These are phyloP conservation scores for Puccinia horiana DNA, from an alignment of 1,284 basidiomycete genomes.

Conservation along the genomic window DNA sequence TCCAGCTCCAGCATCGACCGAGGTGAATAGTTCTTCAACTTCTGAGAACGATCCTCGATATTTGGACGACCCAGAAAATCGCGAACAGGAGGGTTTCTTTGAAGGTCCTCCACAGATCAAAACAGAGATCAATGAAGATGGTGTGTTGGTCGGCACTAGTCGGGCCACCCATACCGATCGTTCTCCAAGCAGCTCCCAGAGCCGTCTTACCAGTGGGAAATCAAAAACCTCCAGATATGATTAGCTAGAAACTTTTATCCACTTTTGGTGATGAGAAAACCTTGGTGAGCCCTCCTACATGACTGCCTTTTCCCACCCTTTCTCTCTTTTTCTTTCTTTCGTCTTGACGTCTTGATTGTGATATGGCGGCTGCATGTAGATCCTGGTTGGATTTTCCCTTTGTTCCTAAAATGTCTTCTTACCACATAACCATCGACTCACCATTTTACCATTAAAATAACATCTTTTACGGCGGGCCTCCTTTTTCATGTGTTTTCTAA, in stretches of 20 bases:
- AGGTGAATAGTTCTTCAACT: slow-evolving; percentile 17
- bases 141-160: slow-evolving; percentile 17
- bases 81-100: background rate
- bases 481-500: no score
- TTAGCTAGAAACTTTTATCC: background rate
- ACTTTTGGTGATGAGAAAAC: background rate
- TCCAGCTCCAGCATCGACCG: slow-evolving; percentile 7
- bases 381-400: background rate
- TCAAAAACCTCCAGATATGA: background rate
- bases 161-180: background rate
- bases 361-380: background rate
- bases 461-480: no score
- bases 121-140: slow-evolving; percentile 24
- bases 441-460: no score
- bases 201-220: background rate
- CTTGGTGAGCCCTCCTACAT: background rate
- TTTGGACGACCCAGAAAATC: background rate
- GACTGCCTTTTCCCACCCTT: background rate
- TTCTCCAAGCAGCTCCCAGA: slow-evolving; percentile 1
- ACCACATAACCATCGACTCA: background rate
- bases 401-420: background rate
- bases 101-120: slow-evolving; percentile 2
- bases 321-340: no score
- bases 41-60: slow-evolving; percentile 19
- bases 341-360: background rate